phyloP scores from a whole-genome alignment of 2,329 filamentous ascomycete genomes.

The Rhynchosporium graminicola region DNA sequence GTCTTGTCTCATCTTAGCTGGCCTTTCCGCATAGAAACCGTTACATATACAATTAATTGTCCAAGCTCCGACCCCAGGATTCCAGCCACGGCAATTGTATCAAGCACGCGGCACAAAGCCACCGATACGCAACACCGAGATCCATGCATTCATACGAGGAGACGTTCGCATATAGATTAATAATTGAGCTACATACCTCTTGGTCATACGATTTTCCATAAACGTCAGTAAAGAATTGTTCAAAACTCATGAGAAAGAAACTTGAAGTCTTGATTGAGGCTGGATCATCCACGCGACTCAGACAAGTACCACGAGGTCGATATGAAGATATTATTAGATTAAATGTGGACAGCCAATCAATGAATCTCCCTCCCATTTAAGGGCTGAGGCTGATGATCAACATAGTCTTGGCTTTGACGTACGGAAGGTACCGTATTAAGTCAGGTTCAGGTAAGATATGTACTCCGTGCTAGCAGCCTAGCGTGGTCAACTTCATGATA shows the following conservation, averaged over 20 bases:
- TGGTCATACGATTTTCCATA: not conserved
- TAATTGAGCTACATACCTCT: not conserved
- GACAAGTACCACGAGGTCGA: slow-evolving; percentile 2
- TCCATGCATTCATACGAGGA: not conserved
- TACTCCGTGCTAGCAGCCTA: too few relatives aligned
- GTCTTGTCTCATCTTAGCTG: not conserved
- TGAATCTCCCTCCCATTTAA: not conserved
- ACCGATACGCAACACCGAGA: not conserved
- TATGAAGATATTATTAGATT: slow-evolving; percentile 1
- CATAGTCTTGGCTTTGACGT: slow-evolving; percentile 7
- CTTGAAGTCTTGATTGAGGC: not conserved
- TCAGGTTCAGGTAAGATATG: not conserved
- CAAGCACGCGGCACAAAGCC: slow-evolving; percentile 5
- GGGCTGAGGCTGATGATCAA: slow-evolving; percentile 4
- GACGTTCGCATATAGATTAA: not conserved
- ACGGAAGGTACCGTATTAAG: not conserved
- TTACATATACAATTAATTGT: not conserved
- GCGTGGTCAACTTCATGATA: too few relatives aligned
- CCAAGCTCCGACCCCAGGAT: slow-evolving; percentile 3
- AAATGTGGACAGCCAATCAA: not conserved
- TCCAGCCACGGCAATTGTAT: slow-evolving; percentile 8
- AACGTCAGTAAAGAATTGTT: not conserved
- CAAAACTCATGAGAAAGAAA: not conserved
- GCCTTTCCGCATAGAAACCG: not conserved
- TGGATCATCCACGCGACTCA: slow-evolving; percentile 10